These are phyloP conservation scores for Pichia eremophila DNA, from an alignment of 805 yeast genomes.

Conservation along the genomic window DNA sequence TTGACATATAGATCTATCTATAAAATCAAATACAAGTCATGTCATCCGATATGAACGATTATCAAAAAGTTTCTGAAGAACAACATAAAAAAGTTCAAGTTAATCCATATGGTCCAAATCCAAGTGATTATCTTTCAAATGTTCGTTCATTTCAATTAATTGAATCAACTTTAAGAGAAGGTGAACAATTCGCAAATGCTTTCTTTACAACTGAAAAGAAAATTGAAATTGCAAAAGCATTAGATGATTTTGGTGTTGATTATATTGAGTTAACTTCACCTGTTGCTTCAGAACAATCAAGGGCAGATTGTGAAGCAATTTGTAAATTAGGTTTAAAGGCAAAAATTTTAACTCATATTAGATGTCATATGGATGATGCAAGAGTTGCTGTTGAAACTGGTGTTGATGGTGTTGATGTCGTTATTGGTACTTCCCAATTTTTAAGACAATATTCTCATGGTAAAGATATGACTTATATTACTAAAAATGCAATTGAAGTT, in stretches of 20 bases:
- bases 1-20: too few species aligned
- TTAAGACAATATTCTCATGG: constrained; percentile 94
- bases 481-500: constrained; percentile 92
- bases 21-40: not conserved
- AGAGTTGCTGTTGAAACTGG: constrained; percentile 95
- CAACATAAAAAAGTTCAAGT: constrained; percentile 26
- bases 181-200: constrained; percentile 98
- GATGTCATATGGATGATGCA: constrained; percentile 99
- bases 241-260: constrained; percentile 97
- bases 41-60: constrained; percentile 20
- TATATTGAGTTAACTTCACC: constrained; percentile 97
- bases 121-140: constrained; percentile 84
- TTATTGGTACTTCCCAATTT: constrained; percentile 94
- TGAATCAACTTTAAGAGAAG: constrained; percentile 94
- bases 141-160: constrained; percentile 83
- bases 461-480: constrained; percentile 96
- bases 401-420: constrained; percentile 98
- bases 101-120: constrained; percentile 88
- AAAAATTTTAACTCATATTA: constrained; percentile 89
- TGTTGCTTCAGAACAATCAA: constrained; percentile 91
- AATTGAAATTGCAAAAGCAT: constrained; percentile 92
- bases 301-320: constrained; percentile 92
- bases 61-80: constrained; percentile 40
- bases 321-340: constrained; percentile 95
- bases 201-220: constrained; percentile 91